Conservation (phyloP, 805 yeast species). For the Yamadazyma insecticola region DNA sequence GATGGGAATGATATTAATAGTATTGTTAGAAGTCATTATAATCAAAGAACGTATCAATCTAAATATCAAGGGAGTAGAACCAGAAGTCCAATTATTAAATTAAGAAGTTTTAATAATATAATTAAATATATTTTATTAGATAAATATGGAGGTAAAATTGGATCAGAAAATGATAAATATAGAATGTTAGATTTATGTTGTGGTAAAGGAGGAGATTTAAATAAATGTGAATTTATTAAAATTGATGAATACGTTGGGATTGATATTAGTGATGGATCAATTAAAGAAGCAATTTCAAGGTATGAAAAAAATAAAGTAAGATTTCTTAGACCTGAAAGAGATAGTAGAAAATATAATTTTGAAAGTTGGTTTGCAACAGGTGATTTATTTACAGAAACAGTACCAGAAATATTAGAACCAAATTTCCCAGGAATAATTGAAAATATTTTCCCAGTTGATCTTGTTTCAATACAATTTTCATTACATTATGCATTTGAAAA, state of each 20-base stretch:
- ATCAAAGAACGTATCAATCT: constrained; percentile 71
- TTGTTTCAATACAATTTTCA: constrained; percentile 88
- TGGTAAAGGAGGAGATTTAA: constrained; percentile 97
- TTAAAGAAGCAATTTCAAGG: constrained; percentile 77
- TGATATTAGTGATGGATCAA: constrained; percentile 86
- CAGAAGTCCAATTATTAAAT: constrained; percentile 76
- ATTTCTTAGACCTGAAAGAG: constrained; percentile 29
- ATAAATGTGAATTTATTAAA: constrained; percentile 76
- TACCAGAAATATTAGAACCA: constrained; percentile 60
- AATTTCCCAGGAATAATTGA: constrained; percentile 58
- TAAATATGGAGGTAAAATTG: constrained; percentile 45
- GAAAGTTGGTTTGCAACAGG: constrained; percentile 87
- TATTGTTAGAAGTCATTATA: constrained; percentile 79
- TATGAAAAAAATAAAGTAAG: constrained; percentile 50
- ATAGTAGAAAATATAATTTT: constrained; percentile 51
- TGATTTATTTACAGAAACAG: constrained; percentile 73
- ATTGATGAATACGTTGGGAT: constrained; percentile 81
- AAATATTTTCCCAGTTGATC: constrained; percentile 74
- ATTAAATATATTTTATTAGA: constrained; percentile 82
- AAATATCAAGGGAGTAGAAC: constrained; percentile 57
- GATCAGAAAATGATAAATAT: constrained; percentile 20
- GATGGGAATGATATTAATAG: constrained; percentile 49
- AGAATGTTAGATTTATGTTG: constrained; percentile 83
- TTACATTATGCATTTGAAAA: constrained; percentile 92
- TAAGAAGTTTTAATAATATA: constrained; percentile 87